These are phyloP conservation scores for Eucommia ulmoides DNA, from an alignment of 257 asterid species.

Conservation along the genomic window DNA sequence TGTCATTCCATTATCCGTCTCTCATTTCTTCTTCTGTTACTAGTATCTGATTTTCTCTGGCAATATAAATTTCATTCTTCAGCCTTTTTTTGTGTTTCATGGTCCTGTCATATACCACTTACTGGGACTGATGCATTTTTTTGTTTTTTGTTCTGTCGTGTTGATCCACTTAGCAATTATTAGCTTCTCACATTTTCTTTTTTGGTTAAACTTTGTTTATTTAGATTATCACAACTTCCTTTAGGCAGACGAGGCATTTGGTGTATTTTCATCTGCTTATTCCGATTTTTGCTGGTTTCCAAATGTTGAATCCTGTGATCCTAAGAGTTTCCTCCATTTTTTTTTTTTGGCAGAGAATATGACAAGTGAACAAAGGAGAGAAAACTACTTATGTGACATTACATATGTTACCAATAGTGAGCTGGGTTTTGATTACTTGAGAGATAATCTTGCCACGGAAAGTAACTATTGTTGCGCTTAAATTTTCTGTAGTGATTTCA, in stretches of 20 bases:
- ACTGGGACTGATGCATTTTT: background rate
- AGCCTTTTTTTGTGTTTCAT: too few relatives aligned
- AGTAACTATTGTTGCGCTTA: slow-evolving; percentile 34
- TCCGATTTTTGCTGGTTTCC: too few relatives aligned
- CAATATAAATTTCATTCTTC: background rate
- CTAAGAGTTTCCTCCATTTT: too few relatives aligned
- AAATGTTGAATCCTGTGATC: too few relatives aligned
- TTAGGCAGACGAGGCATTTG: background rate
- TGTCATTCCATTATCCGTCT: background rate
- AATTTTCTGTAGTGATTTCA: slow-evolving; percentile 6
- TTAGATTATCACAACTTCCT: background rate
- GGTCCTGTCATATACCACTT: too few relatives aligned
- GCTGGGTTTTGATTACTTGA: slow-evolving; percentile 87
- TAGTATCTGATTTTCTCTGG: background rate
- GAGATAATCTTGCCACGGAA: slow-evolving; percentile 99
- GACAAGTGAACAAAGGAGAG: slow-evolving; percentile 93
- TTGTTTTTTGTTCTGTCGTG: too few relatives aligned
- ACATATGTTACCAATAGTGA: slow-evolving; percentile 97
- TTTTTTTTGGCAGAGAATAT: slow-evolving; percentile 67
- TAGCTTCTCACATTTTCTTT: background rate
- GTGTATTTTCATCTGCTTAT: too few relatives aligned
- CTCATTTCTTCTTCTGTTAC: background rate
- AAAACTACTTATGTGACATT: slow-evolving; percentile 80
- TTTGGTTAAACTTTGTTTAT: background rate
- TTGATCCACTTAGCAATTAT: background rate